Evolutionary conservation across 345 rosid genomes (phyloP), one percentile per base, ranked within the genome.

Genomic region (Psidium guajava): DNA sequence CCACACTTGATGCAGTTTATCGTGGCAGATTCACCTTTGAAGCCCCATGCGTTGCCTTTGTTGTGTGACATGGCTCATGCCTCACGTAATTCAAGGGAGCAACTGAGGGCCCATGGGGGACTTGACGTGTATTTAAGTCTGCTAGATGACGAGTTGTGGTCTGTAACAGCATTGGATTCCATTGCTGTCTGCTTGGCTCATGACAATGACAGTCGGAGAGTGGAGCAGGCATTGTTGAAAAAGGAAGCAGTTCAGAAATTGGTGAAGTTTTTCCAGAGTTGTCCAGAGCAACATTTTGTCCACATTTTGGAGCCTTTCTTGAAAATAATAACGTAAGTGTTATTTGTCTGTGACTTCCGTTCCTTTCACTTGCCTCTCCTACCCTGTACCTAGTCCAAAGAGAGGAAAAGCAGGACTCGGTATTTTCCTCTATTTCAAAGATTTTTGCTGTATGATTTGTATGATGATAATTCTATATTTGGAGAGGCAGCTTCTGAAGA

Each of bases 1-100:
- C 99, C 99, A 32, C 99, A 98, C 88, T 91, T 98, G 89, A 92
- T 96, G 99, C 94, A 90, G 85, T 91, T 98, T 87, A 94, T 98
- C 69, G 91, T 93, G 91, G 90, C 97, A 36, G 94, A 89, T 84
- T 96, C 98, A 86, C 93, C 94, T 54, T 90, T 98, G 85, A 98
- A 94, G 89, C 97, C 90, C 82, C 89, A 90, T 86, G 99, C 99
- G 27, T 90, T 98, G 90, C 97, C 99, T 81, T 91, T 96, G 74
- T 89, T 98, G 57, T 98, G 99, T 87, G 99, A 98, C 90, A 98
- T 98, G 99, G 99, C 99, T 74, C 99, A 96, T 88, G 99, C 99
- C 16, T 98, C 99, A 18, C 98, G 96, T 80, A 96, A 95, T 87
- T 95, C 99, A 69, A 93, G 99, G 90, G 99, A 98, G 89, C 99